phyloP scores from a whole-genome alignment of 139 green algal genomes.

The Yamagishiella unicocca region DNA sequence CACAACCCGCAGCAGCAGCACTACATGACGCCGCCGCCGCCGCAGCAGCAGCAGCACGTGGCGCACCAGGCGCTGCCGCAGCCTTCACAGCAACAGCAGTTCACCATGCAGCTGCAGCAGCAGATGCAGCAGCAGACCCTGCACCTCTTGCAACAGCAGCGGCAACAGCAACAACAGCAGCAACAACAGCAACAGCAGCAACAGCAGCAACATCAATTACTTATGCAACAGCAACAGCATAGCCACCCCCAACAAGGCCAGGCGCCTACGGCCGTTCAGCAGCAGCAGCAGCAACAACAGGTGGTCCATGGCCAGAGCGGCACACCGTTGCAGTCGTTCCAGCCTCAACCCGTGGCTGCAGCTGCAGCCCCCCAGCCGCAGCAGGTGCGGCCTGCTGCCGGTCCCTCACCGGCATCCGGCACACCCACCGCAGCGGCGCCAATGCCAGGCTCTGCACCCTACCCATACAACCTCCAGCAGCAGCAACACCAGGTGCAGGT shows the following conservation, averaged over 20 bases:
- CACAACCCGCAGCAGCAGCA: background rate
- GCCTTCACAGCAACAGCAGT: background rate
- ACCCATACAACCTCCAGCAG: background rate
- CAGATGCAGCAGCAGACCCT: background rate
- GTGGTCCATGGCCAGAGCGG: background rate
- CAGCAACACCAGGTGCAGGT: slow-evolving; percentile 15
- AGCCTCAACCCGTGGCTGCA: background rate
- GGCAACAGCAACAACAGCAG: background rate
- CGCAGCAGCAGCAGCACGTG: background rate
- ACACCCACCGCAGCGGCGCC: background rate
- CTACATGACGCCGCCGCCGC: background rate
- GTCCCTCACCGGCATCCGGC: background rate
- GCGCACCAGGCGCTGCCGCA: background rate
- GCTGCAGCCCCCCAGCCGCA: background rate
- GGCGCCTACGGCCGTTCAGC: background rate
- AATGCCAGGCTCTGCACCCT: no score
- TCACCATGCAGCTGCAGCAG: slow-evolving; percentile 13
- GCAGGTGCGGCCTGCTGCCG: background rate
- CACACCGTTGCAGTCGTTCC: background rate
- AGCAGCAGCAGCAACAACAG: slow-evolving; percentile 22
- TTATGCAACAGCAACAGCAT: background rate
- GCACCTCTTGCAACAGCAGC: background rate
- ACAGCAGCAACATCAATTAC: background rate
- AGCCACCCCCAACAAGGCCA: background rate
- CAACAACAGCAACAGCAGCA: background rate